Base-by-base conservation (phyloP, 2,329 filamentous ascomycete species). In the Diaporthe citri region DNA sequence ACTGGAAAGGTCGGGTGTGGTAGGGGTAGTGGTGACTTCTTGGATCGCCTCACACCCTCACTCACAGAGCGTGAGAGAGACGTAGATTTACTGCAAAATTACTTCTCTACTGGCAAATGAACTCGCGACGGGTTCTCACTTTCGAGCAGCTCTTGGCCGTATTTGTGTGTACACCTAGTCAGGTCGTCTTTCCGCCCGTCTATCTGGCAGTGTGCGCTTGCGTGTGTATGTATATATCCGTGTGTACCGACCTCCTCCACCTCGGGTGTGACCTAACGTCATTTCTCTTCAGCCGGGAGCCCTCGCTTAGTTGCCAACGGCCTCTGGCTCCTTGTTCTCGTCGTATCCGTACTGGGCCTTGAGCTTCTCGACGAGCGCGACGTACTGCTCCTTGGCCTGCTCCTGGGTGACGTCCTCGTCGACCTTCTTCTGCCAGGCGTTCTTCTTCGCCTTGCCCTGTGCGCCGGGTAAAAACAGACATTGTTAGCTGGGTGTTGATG, bases 361-460 rank as follows among this genome's bases (percentile, higher is more conserved):
- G 81, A 97, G 85, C 80, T 87, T 83, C 84, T 95, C 91, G 78
- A 97, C 91, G 76, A 93, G 86, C 79, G 88, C 87, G 80, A 97
- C 90, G 86, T 98, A 98, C 82, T 90, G 87, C 83, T 91, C 88
- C 90, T 97, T 93, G 28, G 95, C 95, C 78, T 92, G 84, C 77
- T 93, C 89, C 76, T 90, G 81, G 76, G 88, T 90, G 78, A 91
- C 82, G 69, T 89, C 90, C 76, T 92, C 88, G 76, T 95, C 90
- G 80, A 91, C 90, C 77, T 92, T 81, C 82, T 92, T 89, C 85
- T 95, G 86, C 95, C 95, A 98, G 72, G 93, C 91, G 80, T 88
- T 89, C 86, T 92, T 90, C 90, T 97, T 97, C 80, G 91, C 91
- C 87, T 97, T 97, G 86, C 88, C 91, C 94, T 95, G 80, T 78